Conservation (phyloP, 129 eudicot species). For the Gnaphalium uliginosum region DNA sequence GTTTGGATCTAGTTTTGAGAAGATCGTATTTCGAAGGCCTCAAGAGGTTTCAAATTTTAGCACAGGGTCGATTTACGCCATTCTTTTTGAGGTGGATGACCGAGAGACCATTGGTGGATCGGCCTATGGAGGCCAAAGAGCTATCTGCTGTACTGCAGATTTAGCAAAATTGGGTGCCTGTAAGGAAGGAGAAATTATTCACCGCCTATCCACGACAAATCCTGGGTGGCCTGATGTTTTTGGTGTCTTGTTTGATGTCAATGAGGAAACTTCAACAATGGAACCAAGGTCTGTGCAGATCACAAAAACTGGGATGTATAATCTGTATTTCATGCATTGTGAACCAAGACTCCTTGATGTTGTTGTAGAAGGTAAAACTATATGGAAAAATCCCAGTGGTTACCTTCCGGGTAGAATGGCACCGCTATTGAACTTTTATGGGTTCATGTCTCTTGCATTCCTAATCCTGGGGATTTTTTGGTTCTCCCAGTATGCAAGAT, state of each 20-base stretch:
- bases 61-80: conserved; percentile 67
- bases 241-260: conserved; percentile 62
- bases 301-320: conserved; percentile 94
- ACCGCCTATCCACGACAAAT: conserved; percentile 77
- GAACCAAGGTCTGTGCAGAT: conserved; percentile 67
- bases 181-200: conserved; percentile 76
- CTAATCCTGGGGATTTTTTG: conserved; percentile 84
- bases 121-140: conserved; percentile 98
- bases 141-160: conserved; percentile 93
- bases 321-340: conserved; percentile 92
- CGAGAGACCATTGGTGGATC: conserved; percentile 95
- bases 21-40: conserved; percentile 72
- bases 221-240: conserved; percentile 95
- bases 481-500: conserved; percentile 98
- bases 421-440: conserved; percentile 89
- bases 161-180: conserved; percentile 96
- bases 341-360: conserved; percentile 64
- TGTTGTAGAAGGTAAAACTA: conserved; percentile 73
- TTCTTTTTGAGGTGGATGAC: conserved; percentile 92
- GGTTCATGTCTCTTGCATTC: conserved; percentile 93
- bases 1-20: conserved; percentile 63
- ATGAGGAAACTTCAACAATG: conserved; percentile 51
- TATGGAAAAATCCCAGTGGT: conserved; percentile 96
- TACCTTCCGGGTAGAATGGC: conserved; percentile 99
- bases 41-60: conserved; percentile 65